Conservation (phyloP, 2,329 filamentous ascomycete genomes). For the Hypomyces perniciosus region DNA sequence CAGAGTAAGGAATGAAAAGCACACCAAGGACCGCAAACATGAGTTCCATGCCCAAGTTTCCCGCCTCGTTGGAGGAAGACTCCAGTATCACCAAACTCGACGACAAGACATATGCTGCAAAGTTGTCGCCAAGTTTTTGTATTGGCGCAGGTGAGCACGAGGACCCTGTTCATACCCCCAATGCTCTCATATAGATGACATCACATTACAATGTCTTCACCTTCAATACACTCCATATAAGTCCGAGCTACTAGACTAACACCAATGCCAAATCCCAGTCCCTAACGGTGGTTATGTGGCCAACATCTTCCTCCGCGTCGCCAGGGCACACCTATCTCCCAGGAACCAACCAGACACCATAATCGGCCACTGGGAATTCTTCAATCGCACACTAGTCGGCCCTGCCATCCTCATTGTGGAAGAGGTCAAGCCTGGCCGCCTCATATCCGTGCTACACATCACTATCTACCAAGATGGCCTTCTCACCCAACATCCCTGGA, state of each 20-base stretch:
- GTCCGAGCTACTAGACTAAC: background rate
- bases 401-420: constrained; percentile 33
- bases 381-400: constrained; percentile 33
- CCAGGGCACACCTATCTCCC: constrained; percentile 27
- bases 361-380: constrained; percentile 36
- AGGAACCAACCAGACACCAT: constrained; percentile 33
- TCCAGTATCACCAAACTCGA: constrained; percentile 5
- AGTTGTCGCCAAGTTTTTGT: constrained; percentile 8
- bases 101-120: constrained; percentile 6
- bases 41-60: background rate
- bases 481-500: constrained; percentile 28
- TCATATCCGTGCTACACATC: constrained; percentile 36
- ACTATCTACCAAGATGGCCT: constrained; percentile 36
- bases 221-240: too few species aligned
- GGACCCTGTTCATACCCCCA: too few species aligned
- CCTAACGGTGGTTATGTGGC: constrained; percentile 44
- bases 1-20: too few species aligned
- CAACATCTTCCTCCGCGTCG: constrained; percentile 33
- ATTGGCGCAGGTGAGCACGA: constrained; percentile 5
- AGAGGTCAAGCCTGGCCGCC: constrained; percentile 36
- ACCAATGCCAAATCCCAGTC: constrained; percentile 21
- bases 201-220: too few species aligned
- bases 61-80: constrained; percentile 6
- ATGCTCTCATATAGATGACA: too few species aligned
- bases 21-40: background rate